phyloP scores from a whole-genome alignment of 208 protist genomes.

The Wallacemonas sp. region DNA sequence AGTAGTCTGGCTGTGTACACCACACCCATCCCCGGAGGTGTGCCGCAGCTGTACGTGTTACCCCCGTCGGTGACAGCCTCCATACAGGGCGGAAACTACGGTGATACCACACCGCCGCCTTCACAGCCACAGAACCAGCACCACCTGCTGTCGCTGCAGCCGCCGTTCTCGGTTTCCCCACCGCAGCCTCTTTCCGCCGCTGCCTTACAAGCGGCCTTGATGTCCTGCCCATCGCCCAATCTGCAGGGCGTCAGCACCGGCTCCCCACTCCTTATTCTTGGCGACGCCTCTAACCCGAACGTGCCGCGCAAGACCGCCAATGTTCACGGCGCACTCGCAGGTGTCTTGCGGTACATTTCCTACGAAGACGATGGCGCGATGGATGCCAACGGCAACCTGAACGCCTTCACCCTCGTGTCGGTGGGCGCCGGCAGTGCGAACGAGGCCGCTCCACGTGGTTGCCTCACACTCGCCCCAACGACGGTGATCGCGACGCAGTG shows the following conservation, averaged over 20 bases:
- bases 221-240: no score
- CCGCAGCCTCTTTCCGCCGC: no score
- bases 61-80: not conserved
- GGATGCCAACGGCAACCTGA: conserved; percentile 2
- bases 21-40: not conserved
- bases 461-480: conserved; percentile 22
- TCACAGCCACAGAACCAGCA: not conserved
- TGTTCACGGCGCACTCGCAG: conserved; percentile 36
- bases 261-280: conserved; percentile 16
- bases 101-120: not conserved
- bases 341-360: conserved; percentile 30
- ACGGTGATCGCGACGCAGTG: conserved; percentile 27
- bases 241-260: no score
- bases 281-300: conserved; percentile 14
- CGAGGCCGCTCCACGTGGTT: not conserved
- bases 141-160: not conserved
- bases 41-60: conserved; percentile 6
- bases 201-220: no score
- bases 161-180: not conserved
- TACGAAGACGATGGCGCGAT: conserved; percentile 22
- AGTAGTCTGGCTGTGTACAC: not conserved
- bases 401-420: no score
- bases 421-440: not conserved
- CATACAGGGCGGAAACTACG: no score
- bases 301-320: conserved; percentile 32